Base-by-base conservation (phyloP, 495 filamentous ascomycete species). In the Friedmanniomyces endolithicus region DNA sequence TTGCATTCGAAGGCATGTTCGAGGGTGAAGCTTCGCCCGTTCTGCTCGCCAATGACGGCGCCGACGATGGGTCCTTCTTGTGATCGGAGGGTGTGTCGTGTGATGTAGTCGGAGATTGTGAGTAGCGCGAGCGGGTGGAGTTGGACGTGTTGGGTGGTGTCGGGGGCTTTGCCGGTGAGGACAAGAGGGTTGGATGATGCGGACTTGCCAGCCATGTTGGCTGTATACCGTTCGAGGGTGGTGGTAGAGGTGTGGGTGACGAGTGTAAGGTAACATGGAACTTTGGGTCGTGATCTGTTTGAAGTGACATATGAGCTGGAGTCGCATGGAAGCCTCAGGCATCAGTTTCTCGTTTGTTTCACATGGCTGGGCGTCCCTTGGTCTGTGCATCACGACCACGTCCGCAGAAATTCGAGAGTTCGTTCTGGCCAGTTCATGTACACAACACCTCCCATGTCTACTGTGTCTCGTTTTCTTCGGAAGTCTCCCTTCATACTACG, bases 71-170 rank as follows among this genome's bases (percentile, higher is more conserved):
- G 88, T 0, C 84, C 85, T 41, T 75, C 67, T 50, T 86, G 78
- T 47, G 77, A 74, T 27, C 94, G 82, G 39, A 92, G 78, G 14
- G 82, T 86, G 70, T 92, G 89, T 49, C 92, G 81, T 40, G 90
- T 94, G 67, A 96, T 88, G 68, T 89, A 90, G 72, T 99, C 92
- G 49, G 90, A 95, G 57, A 99, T 90, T 19, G 86, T 94, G 70
- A 99, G 87, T 49, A 97, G 81, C 29, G 94, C 87, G 11, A 99
- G 82, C 40, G 92, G 92, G 65, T 99, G 92, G 4, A 99, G 81
- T 61, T 88, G 84, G 27, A 90, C 82, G 60, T 86, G 80, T 17
- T 94, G 80, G 22, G 85, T 82, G 14, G 86, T 87, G 60, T 83
- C 80, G 53, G 89, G 86, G 11, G 85, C 79, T 63, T 83, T 77